phyloP scores from a whole-genome alignment of 164 flowering plant genomes.

The Berberis vulgaris region DNA sequence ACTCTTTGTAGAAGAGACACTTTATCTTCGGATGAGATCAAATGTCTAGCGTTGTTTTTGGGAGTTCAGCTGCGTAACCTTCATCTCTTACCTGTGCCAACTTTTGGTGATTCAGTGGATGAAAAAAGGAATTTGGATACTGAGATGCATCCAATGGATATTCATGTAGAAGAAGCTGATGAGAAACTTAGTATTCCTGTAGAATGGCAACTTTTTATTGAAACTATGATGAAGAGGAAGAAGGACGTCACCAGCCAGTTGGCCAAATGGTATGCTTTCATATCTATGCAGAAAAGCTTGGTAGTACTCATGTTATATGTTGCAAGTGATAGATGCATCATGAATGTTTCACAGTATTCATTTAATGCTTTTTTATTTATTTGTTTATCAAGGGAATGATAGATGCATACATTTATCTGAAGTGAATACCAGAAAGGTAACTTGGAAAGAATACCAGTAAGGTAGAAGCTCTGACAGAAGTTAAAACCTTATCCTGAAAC shows the following conservation, averaged over 20 bases:
- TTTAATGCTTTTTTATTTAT: not conserved
- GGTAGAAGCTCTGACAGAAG: no score
- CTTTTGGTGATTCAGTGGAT: slow-evolving; percentile 15
- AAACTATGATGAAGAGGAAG: slow-evolving; percentile 40
- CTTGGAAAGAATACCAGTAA: no score
- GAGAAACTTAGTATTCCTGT: slow-evolving; percentile 24
- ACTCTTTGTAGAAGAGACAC: slow-evolving; percentile 58
- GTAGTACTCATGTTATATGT: not conserved
- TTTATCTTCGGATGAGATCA: slow-evolving; percentile 44
- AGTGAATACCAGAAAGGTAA: no score
- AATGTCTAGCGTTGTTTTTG: slow-evolving; percentile 67
- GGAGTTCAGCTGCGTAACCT: slow-evolving; percentile 78
- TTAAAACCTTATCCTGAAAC: no score
- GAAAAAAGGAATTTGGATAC: slow-evolving; percentile 8
- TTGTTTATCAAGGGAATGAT: no score
- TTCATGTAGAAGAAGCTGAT: slow-evolving; percentile 15
- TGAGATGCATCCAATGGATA: slow-evolving; percentile 12
- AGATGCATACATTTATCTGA: no score
- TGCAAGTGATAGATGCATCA: not conserved
- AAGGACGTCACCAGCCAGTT: slow-evolving; percentile 42
- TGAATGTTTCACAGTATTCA: not conserved
- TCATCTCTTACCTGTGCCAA: slow-evolving; percentile 63
- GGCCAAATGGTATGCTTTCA: slow-evolving; percentile 52
- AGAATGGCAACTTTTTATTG: slow-evolving; percentile 50
- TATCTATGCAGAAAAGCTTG: not conserved